A percentile compares a stretch with the other conserved stretches of the same genome.
These are phyloP conservation scores for Verruconis gallopava DNA, from an alignment of 2,329 filamentous ascomycete species.

Conservation along the genomic window DNA sequence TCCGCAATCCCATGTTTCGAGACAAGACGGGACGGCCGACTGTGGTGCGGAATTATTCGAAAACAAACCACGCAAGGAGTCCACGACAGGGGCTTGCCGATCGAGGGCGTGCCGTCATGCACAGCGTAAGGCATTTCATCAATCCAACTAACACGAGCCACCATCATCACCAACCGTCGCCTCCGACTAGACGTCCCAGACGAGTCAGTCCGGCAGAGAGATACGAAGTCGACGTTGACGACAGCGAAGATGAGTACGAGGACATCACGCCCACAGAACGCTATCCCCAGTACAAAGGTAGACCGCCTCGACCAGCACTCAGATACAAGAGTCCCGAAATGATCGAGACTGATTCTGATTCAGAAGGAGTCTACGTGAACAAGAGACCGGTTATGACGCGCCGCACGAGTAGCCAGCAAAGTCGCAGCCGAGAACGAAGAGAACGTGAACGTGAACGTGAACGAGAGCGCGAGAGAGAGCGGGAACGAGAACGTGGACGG, in stretches of 20 bases:
- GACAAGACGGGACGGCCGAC: constrained; percentile 30
- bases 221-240: constrained; percentile 1
- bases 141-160: neutral
- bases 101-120: constrained; percentile 22
- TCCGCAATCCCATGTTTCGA: constrained; percentile 36
- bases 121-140: constrained; percentile 9
- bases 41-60: constrained; percentile 25
- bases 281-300: constrained; percentile 2
- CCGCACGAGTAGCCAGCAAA: neutral
- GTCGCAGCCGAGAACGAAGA: neutral
- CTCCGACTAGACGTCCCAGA: neutral
- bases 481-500: neutral
- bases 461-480: neutral
- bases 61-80: constrained; percentile 16
- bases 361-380: neutral
- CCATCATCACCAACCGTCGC: too few relatives aligned
- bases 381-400: neutral
- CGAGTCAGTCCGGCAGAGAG: constrained; percentile 5
- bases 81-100: constrained; percentile 18
- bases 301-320: constrained; percentile 3
- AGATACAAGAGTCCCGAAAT: neutral
- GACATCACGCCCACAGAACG: constrained; percentile 7
- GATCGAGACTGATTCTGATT: constrained; percentile 4
- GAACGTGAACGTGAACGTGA: neutral
- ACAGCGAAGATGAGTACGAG: constrained; percentile 8